phyloP scores from a whole-genome alignment of 768 basidiomycete species.

The Boletus pseudopeckii region DNA sequence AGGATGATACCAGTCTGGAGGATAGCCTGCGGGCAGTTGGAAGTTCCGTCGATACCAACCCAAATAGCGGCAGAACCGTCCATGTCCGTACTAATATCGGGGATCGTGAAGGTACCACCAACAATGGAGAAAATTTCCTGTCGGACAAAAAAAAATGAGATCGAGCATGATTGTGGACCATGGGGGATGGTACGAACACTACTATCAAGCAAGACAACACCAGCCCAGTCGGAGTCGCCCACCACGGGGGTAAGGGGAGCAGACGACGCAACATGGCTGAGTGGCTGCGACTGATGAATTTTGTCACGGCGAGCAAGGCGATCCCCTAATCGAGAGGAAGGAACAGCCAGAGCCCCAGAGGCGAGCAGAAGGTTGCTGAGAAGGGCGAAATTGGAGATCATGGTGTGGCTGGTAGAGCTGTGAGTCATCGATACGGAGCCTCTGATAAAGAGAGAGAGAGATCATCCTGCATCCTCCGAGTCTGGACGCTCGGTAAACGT shows the following conservation, averaged over 20 bases:
- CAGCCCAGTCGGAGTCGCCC: no score
- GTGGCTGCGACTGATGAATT: no score
- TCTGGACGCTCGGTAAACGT: constrained; percentile 9
- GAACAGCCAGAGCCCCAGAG: constrained; percentile 12
- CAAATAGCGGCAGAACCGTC: neutral
- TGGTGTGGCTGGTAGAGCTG: neutral
- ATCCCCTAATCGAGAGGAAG: neutral
- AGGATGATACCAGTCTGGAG: constrained; percentile 22
- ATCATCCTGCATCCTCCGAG: neutral
- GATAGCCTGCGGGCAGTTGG: constrained; percentile 5
- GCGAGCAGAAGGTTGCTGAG: constrained; percentile 19
- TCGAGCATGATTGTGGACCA: neutral
- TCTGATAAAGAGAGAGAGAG: neutral
- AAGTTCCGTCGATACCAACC: neutral
- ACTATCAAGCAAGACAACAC: no score
- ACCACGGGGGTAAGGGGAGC: no score
- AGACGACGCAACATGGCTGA: no score
- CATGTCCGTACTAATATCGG: constrained; percentile 7
- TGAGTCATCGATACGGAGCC: constrained; percentile 1
- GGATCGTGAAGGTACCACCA: constrained; percentile 21
- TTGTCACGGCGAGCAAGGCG: no score
- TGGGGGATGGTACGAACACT: constrained; percentile 2
- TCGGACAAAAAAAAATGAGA: neutral
- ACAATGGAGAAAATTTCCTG: constrained; percentile 21
- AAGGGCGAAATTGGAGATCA: constrained; percentile 17